Evolutionary conservation across 495 filamentous ascomycete species (phyloP).

Genomic region (Podospora anserina): DNA sequence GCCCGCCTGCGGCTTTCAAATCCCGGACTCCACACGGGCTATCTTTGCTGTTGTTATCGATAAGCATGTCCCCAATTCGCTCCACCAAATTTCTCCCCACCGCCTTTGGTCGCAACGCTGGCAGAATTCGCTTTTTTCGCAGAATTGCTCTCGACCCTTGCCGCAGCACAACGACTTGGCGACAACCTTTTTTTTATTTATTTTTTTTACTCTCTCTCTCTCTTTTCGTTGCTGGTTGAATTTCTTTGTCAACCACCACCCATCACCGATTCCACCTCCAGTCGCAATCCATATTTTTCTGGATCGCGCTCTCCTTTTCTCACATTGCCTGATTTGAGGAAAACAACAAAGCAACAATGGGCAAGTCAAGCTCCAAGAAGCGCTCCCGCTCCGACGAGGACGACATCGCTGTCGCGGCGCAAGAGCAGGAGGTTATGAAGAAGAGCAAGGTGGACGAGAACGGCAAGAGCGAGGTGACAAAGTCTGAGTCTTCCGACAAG

Average conservation of each 20-base stretch:
- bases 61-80: neutral
- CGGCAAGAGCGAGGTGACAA: constrained; percentile 39
- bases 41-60: neutral
- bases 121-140: neutral
- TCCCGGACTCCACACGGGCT: no score
- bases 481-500: constrained; percentile 39
- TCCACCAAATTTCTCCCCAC: neutral
- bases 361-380: constrained; percentile 33
- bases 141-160: no score
- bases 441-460: constrained; percentile 36
- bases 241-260: no score
- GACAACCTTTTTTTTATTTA: no score
- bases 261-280: no score
- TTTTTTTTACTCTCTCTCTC: no score
- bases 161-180: no score
- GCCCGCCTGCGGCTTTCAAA: no score
- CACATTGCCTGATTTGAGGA: no score
- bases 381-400: constrained; percentile 32
- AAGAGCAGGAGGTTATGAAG: constrained; percentile 26
- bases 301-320: neutral
- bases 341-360: constrained; percentile 18
- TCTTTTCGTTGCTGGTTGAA: no score
- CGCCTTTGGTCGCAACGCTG: neutral
- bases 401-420: constrained; percentile 24
- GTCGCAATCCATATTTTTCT: no score